Evolutionary conservation across 2,329 filamentous ascomycete genomes (phyloP), one percentile per base, ranked within the genome.

Genomic region (Talaromyces sp.): DNA sequence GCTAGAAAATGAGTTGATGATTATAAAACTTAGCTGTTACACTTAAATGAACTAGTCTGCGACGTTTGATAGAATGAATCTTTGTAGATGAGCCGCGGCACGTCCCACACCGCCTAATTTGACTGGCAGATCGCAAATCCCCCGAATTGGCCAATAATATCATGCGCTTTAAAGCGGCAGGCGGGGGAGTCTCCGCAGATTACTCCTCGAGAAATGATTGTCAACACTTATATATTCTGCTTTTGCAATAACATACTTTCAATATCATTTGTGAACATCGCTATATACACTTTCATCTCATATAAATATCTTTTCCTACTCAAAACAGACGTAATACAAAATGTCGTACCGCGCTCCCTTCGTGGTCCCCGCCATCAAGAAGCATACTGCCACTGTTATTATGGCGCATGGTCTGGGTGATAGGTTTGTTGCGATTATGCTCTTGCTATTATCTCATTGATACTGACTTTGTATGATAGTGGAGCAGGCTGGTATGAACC

Each of bases 331-430:
- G 43, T 3, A 58, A 4, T 1, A 19, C 70, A 78, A 72, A 22
- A 83, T 84, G 81, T 69, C 81, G 50, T 69, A 74, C 35, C 78
- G 79, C 68, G 81, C 82, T 64, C 87, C 88, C 14, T 82, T 95
- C 63, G 84, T 95, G 22, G 88, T 96, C 66, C 91, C 92, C 33
- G 91, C 93, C 47, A 81, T 91, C 39, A 90, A 87, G 75, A 87
- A 87, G 74, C 95, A 98, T 80, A 97, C 95, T 43, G 93, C 93
- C 27, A 97, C 94, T 3, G 90, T 98, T 72, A 98, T 99, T 73
- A 93, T 97, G 79, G 85, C 91, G 61, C 95, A 99, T 77, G 95
- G 95, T 14, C 83, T 99, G 45, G 95, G 95, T 68, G 95, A 98
- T 76, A 90, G 91, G 93, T 88, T 78, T 72, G 76, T 70, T 45